phyloP scores from a whole-genome alignment of 2,329 filamentous ascomycete species.

The Dactylella cylindrospora region DNA sequence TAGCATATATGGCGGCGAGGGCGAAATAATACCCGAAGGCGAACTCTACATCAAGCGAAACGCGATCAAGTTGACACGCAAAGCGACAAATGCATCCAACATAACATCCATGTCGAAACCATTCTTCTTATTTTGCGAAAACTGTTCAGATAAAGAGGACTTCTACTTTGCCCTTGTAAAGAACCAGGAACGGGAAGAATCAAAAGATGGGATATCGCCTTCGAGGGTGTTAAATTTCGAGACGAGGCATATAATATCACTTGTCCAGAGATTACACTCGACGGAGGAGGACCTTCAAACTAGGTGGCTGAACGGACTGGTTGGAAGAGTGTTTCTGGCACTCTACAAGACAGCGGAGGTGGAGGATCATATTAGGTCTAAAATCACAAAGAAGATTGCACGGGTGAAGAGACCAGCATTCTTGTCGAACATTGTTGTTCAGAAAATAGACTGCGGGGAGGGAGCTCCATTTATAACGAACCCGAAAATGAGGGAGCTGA shows the following conservation, averaged over 20 bases:
- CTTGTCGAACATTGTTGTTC: conserved; percentile 79
- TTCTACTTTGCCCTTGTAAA: conserved; percentile 92
- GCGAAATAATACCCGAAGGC: conserved; percentile 71
- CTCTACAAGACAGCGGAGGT: conserved; percentile 82
- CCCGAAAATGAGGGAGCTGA: conserved; percentile 81
- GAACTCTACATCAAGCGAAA: conserved; percentile 96
- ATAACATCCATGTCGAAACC: conserved; percentile 65
- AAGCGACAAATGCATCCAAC: conserved; percentile 56
- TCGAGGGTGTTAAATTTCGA: conserved; percentile 77
- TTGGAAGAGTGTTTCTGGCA: conserved; percentile 84
- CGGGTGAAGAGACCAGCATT: conserved; percentile 90
- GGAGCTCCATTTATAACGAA: conserved; percentile 87
- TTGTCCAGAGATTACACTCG: conserved; percentile 88
- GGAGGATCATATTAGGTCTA: conserved; percentile 74
- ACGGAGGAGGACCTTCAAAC: conserved; percentile 88
- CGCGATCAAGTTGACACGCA: conserved; percentile 77
- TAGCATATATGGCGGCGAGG: conserved; percentile 75
- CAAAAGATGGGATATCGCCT: conserved; percentile 51
- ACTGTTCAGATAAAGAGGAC: conserved; percentile 94
- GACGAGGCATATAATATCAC: conserved; percentile 78
- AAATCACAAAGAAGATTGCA: conserved; percentile 94
- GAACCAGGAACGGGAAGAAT: conserved; percentile 70
- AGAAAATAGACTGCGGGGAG: conserved; percentile 81
- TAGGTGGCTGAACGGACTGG: conserved; percentile 87
- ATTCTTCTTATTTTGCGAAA: conserved; percentile 92